Conservation (phyloP, 129 eudicot genomes). For the Flaveria trinervia region DNA sequence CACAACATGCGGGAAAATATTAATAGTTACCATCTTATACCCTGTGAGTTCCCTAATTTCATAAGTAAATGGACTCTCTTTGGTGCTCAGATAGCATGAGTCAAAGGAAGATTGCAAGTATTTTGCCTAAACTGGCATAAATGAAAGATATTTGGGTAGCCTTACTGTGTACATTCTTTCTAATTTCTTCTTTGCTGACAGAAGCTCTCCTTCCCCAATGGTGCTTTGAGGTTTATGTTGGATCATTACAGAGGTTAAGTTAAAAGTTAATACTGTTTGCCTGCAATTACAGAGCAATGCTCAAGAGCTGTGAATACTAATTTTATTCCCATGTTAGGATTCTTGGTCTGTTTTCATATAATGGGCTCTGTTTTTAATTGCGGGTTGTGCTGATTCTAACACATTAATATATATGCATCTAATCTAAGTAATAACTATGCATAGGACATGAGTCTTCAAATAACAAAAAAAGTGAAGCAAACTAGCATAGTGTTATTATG, state of each 20-base stretch:
- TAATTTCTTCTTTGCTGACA: neutral
- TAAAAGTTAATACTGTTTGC: neutral
- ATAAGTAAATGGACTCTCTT: neutral
- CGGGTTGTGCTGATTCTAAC: constrained; percentile 1
- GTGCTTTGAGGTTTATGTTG: constrained; percentile 9
- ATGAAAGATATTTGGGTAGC: neutral
- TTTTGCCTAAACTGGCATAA: neutral
- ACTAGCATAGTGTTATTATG: neutral
- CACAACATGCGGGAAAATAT: neutral
- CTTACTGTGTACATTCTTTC: neutral
- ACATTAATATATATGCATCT: constrained; percentile 9
- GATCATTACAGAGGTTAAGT: neutral
- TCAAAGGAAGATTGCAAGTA: neutral
- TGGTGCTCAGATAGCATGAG: neutral
- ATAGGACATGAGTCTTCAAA: constrained; percentile 6
- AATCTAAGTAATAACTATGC: constrained; percentile 1
- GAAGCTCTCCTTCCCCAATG: constrained; percentile 3
- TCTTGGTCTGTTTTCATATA: constrained; percentile 19
- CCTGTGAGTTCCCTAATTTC: neutral
- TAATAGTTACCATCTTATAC: neutral
- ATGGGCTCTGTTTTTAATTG: neutral
- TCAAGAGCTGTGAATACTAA: neutral
- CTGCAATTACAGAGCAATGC: neutral
- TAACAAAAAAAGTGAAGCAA: neutral
- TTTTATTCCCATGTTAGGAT: neutral